phyloP scores from a whole-genome alignment of 768 basidiomycete species.

The Sarcodon aspratus region DNA sequence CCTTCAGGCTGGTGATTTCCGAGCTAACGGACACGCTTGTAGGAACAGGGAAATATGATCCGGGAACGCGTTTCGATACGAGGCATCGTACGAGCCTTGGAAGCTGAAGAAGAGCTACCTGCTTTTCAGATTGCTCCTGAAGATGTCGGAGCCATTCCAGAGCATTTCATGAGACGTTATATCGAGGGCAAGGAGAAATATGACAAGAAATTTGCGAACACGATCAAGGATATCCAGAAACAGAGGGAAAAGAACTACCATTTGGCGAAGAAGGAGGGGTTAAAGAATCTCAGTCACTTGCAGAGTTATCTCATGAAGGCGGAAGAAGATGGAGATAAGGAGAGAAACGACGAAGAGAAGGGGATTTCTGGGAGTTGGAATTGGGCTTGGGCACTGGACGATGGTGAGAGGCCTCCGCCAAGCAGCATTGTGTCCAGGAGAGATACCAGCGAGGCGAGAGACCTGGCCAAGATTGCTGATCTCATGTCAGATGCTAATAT shows the following conservation, averaged over 20 bases:
- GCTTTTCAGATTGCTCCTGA: conserved; percentile 57
- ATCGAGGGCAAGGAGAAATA: conserved; percentile 46
- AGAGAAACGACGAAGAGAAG: conserved; percentile 13
- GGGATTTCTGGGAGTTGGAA: conserved; percentile 47
- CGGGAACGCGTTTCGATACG: conserved; percentile 80
- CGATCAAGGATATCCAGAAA: conserved; percentile 49
- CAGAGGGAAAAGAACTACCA: conserved; percentile 55
- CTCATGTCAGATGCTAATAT: conserved; percentile 44
- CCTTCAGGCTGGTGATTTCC: neutral
- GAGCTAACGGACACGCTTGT: conserved; percentile 14
- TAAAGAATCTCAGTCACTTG: conserved; percentile 39
- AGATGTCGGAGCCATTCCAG: conserved; percentile 65
- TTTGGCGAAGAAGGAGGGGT: conserved; percentile 50
- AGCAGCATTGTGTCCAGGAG: conserved; percentile 85
- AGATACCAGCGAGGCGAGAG: conserved; percentile 73
- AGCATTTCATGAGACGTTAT: conserved; percentile 69
- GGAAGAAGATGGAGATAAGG: conserved; percentile 9
- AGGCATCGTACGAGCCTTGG: conserved; percentile 77
- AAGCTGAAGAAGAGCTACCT: conserved; percentile 52
- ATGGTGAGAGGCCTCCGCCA: conserved; percentile 76
- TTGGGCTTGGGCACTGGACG: conserved; percentile 82
- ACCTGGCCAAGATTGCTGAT: conserved; percentile 66
- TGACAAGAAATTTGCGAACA: conserved; percentile 55
- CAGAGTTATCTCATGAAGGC: conserved; percentile 20
- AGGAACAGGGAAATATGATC: conserved; percentile 60